Base-by-base conservation (phyloP, 2,329 filamentous ascomycete genomes). In the Triangularia verruculosa region DNA sequence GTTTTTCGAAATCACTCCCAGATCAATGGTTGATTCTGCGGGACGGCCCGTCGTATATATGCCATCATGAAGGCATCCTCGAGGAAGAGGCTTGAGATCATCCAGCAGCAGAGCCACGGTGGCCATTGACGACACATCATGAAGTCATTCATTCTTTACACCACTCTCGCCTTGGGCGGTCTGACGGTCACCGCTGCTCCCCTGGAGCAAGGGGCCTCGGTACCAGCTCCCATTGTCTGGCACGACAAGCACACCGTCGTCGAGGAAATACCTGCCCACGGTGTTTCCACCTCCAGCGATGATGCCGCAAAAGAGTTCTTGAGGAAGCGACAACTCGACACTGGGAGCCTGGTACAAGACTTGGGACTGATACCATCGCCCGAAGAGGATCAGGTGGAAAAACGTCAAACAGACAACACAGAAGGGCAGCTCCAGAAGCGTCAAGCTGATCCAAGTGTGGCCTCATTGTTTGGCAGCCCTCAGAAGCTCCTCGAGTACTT, bases 111-210 rank as follows among this genome's bases (percentile, higher is more conserved):
- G 57, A 28, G 57, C 12, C 47, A 54, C 47, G 58, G 24, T 60
- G 47, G 47, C 61, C 43, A 39, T 53, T 28, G 59, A 17, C 59
- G 57, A 64, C 61, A 28, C 51, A 54, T 47, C 39, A 68, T 68
- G 61, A 68, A 62, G 61, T 61, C 4, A 39, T 43, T 65, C 20
- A 8, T 62, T 59, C n/a, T 61, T 11, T 56, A 12, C 15, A 47
- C 51, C n/a, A 17, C 63, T 27, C 25, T 69, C 43, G 47, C 63
- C 22, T 39, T 67, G 13, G 30, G 52, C 24, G 64, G 62, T 39
- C 24, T 65, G 51, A 27, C 57, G 51, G 63, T 61, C 34, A 53
- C 62, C 13, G 47, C 59, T 15, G 51, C 59, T 4, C 58, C 61
- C 24, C 25, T 63, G 58, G 53, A 47, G 22, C 22, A 27, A 53